A percentile compares a stretch with the other conserved stretches of the same genome.
Evolutionary conservation across 495 filamentous ascomycete genomes (phyloP).

Genomic region (Lindgomyces ingoldianus): DNA sequence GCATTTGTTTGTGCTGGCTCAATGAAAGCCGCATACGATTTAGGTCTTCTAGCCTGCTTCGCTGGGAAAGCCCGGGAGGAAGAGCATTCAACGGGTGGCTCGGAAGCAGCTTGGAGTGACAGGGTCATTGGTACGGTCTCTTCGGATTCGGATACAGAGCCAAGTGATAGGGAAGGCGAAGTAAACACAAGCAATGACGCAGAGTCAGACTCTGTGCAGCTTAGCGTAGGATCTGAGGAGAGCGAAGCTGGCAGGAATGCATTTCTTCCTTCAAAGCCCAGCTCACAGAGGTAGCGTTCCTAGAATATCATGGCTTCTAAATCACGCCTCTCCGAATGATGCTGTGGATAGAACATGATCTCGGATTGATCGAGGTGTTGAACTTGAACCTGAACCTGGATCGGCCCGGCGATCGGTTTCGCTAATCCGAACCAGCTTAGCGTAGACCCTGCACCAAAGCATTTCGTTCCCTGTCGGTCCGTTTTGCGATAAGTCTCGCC

Average conservation of each 20-base stretch:
- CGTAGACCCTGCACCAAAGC: neutral
- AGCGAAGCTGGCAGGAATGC: neutral
- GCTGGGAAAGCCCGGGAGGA: slow-evolving; percentile 11
- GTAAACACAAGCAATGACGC: neutral
- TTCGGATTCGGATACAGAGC: slow-evolving; percentile 1
- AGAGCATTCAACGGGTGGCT: neutral
- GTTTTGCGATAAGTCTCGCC: neutral
- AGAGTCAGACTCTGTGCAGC: neutral
- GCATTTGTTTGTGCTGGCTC: slow-evolving; percentile 35
- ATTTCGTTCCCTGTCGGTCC: no score
- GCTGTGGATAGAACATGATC: neutral
- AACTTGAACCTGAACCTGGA: neutral
- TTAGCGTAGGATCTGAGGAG: neutral
- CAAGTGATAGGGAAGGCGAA: neutral
- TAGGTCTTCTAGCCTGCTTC: slow-evolving; percentile 32
- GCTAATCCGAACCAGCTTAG: neutral
- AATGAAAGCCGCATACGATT: slow-evolving; percentile 36
- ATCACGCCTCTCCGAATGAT: neutral
- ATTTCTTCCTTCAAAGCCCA: neutral
- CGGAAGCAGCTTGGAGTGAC: neutral
- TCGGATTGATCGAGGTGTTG: neutral
- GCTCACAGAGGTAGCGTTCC: neutral
- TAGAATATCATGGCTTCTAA: neutral
- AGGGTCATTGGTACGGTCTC: neutral
- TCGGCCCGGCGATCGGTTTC: neutral